Conservation (phyloP, 352 stramenopile genomes). For the Pythium sp. region DNA sequence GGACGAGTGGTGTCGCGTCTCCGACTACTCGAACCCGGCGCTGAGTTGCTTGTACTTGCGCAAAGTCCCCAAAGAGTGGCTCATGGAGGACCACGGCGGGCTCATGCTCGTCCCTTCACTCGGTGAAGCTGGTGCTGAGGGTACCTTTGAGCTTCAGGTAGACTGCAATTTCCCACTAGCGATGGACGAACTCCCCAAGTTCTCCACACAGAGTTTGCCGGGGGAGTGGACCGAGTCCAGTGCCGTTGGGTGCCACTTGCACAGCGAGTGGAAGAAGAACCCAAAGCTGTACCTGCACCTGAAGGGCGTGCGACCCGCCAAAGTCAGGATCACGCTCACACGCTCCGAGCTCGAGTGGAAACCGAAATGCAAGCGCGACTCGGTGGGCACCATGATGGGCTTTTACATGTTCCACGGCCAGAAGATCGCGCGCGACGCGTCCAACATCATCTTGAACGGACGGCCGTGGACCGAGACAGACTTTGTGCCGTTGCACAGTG, state of each 20-base stretch:
- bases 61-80: constrained; percentile 64
- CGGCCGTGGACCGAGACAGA: constrained; percentile 78
- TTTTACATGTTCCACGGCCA: constrained; percentile 82
- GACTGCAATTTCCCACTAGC: constrained; percentile 75
- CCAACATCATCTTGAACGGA: constrained; percentile 61
- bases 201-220: constrained; percentile 68
- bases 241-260: constrained; percentile 73
- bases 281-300: constrained; percentile 80
- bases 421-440: constrained; percentile 37
- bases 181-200: constrained; percentile 56
- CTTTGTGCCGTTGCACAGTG: constrained; percentile 74
- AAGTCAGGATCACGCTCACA: constrained; percentile 78
- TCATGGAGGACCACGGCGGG: constrained; percentile 43
- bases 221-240: constrained; percentile 73
- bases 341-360: constrained; percentile 84
- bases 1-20: constrained; percentile 71
- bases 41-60: constrained; percentile 61
- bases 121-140: constrained; percentile 62
- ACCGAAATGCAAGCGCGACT: constrained; percentile 75
- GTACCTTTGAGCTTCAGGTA: constrained; percentile 85
- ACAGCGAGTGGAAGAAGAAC: constrained; percentile 87
- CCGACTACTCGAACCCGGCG: constrained; percentile 49
- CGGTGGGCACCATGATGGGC: constrained; percentile 87
- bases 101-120: constrained; percentile 77
- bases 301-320: constrained; percentile 61